These are phyloP conservation scores for Nothopassalora personata DNA, from an alignment of 2,329 filamentous ascomycete species.

Conservation along the genomic window DNA sequence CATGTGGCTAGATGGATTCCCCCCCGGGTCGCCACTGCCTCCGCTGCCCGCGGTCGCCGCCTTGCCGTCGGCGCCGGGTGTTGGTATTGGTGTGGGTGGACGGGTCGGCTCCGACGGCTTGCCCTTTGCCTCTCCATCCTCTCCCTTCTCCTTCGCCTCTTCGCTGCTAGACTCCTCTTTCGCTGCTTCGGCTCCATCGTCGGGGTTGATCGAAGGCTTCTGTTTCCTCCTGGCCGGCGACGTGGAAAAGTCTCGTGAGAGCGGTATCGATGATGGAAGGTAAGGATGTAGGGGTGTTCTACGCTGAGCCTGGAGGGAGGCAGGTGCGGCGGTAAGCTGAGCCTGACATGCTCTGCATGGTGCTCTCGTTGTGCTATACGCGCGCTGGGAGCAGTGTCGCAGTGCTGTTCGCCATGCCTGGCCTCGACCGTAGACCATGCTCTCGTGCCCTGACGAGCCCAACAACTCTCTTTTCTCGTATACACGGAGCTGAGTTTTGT, in stretches of 20 bases:
- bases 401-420: slow-evolving; percentile 60
- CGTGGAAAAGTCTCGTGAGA: slow-evolving; percentile 36
- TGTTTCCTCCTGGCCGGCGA: slow-evolving; percentile 50
- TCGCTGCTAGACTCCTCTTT: slow-evolving; percentile 34
- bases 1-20: slow-evolving; percentile 23
- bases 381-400: slow-evolving; percentile 27
- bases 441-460: slow-evolving; percentile 26
- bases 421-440: slow-evolving; percentile 61
- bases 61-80: slow-evolving; percentile 54
- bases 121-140: slow-evolving; percentile 41
- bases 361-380: slow-evolving; percentile 24
- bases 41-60: slow-evolving; percentile 54
- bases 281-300: slow-evolving; percentile 13
- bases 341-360: slow-evolving; percentile 26
- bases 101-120: slow-evolving; percentile 43
- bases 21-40: slow-evolving; percentile 37
- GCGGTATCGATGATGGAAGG: slow-evolving; percentile 18
- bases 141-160: slow-evolving; percentile 33
- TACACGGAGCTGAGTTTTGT: too few species aligned
- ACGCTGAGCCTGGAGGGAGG: slow-evolving; percentile 15
- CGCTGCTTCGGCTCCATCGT: slow-evolving; percentile 39
- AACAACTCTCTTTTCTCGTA: not conserved
- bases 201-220: slow-evolving; percentile 46
- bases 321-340: slow-evolving; percentile 16
- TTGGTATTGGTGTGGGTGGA: slow-evolving; percentile 44